Percentiles rank a stretch among this genome's conserved stretches.
Evolutionary conservation across 768 basidiomycete species (phyloP).

Genomic region (Suillus occidentalis): DNA sequence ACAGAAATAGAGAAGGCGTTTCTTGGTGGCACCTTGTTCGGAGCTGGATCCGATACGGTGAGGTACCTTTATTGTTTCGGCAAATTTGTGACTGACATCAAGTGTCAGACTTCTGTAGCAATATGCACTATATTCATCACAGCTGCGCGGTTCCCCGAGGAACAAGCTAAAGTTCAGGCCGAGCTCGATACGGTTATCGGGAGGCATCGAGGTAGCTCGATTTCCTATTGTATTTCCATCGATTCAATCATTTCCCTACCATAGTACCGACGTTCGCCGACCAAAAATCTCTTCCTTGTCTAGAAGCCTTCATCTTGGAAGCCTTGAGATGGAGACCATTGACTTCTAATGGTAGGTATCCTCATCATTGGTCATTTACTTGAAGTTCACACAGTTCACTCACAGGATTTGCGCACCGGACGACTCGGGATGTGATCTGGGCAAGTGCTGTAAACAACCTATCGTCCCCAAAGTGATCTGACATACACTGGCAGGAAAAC

Average conservation of each 20-base stretch:
- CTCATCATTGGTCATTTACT: background rate
- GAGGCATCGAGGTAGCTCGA: constrained; percentile 22
- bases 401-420: constrained; percentile 3
- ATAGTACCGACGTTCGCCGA: constrained; percentile 36
- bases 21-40: constrained; percentile 59
- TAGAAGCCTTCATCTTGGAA: constrained; percentile 18
- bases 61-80: background rate
- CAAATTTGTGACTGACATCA: background rate
- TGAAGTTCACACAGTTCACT: background rate
- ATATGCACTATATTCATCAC: constrained; percentile 26
- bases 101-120: constrained; percentile 6
- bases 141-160: constrained; percentile 28
- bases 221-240: background rate
- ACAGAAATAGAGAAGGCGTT: constrained; percentile 52
- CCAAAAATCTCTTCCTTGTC: constrained; percentile 21
- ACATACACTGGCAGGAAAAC: constrained; percentile 17
- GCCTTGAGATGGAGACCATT: constrained; percentile 33
- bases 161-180: constrained; percentile 31
- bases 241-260: background rate
- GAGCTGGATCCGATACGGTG: constrained; percentile 55
- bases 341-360: constrained; percentile 15
- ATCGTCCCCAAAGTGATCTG: background rate
- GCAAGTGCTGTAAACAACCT: background rate
- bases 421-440: constrained; percentile 2
- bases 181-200: constrained; percentile 35